Conservation (phyloP, 139 green algal species). For the Dunaliella primolecta region DNA sequence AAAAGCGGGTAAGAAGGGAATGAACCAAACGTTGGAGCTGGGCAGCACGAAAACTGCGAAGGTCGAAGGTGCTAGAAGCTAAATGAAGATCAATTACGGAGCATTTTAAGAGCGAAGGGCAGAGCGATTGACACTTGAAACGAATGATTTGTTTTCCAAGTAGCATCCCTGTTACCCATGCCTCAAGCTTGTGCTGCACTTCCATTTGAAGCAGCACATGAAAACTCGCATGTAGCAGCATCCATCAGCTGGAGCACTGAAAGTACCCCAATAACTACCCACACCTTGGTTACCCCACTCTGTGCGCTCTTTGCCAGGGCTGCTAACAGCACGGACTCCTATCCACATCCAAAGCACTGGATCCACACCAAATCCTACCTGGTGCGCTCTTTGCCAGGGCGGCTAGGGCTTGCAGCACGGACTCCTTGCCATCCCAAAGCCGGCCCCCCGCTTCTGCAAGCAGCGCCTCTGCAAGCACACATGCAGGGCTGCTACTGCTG, state of each 20-base stretch:
- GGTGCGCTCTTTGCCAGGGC: slow-evolving; percentile 42
- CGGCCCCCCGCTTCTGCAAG: slow-evolving; percentile 37
- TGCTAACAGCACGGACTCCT: too few species aligned
- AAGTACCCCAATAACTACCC: too few species aligned
- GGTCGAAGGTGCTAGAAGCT: neutral
- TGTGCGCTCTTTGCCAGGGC: too few species aligned
- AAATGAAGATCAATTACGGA: neutral
- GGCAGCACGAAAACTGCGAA: neutral
- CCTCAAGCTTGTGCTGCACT: neutral
- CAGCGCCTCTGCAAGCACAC: slow-evolving; percentile 33
- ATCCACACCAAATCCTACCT: too few species aligned
- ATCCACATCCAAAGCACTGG: too few species aligned
- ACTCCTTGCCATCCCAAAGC: slow-evolving; percentile 83
- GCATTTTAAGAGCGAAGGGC: neutral
- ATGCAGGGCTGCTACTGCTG: neutral
- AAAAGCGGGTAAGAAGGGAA: neutral
- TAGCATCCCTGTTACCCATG: neutral
- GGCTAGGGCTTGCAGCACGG: slow-evolving; percentile 52
- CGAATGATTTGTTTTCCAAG: neutral
- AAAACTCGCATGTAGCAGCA: too few species aligned
- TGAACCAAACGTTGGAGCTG: neutral
- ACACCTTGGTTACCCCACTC: too few species aligned
- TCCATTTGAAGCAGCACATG: neutral
- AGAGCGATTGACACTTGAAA: neutral
- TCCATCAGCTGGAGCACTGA: neutral